Conservation (phyloP, 495 filamentous ascomycete species). For the Terfezia boudieri region DNA sequence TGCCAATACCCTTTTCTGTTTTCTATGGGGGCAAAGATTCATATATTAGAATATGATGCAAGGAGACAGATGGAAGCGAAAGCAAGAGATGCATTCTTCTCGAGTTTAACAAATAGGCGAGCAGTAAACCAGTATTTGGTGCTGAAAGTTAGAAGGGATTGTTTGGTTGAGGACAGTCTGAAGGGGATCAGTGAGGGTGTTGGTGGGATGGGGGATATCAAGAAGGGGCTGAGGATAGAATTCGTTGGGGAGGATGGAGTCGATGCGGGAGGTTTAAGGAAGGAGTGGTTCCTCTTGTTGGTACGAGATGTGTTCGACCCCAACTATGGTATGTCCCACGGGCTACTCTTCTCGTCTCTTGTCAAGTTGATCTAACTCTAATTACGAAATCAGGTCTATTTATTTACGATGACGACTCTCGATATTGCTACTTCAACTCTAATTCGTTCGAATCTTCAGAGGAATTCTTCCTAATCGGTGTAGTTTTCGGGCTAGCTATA, state of each 20-base stretch:
- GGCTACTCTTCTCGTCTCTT: background rate
- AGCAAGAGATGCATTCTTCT: conserved; percentile 78
- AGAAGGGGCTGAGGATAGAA: conserved; percentile 73
- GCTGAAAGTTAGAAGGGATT: conserved; percentile 61
- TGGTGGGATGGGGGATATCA: conserved; percentile 70
- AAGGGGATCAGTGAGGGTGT: conserved; percentile 71
- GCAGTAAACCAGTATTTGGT: conserved; percentile 60
- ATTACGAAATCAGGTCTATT: conserved; percentile 42
- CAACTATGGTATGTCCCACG: conserved; percentile 45
- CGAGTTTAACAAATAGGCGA: conserved; percentile 55
- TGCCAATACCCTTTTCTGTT: conserved; percentile 90
- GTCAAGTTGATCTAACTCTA: background rate
- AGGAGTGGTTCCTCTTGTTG: conserved; percentile 89
- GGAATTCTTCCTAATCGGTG: conserved; percentile 81
- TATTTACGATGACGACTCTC: conserved; percentile 82
- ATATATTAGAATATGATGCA: conserved; percentile 77
- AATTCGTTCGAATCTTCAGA: conserved; percentile 79
- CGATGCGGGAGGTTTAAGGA: conserved; percentile 75
- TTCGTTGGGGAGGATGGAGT: conserved; percentile 81
- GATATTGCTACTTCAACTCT: conserved; percentile 89
- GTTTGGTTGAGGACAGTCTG: conserved; percentile 76
- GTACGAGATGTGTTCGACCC: conserved; percentile 85
- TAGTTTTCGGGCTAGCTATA: conserved; percentile 72
- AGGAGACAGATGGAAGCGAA: conserved; percentile 78
- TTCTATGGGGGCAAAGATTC: conserved; percentile 84